A percentile compares a stretch with the other conserved stretches of the same genome.
Conservation (phyloP, 768 basidiomycete species). For the Termitomyces sp. region DNA sequence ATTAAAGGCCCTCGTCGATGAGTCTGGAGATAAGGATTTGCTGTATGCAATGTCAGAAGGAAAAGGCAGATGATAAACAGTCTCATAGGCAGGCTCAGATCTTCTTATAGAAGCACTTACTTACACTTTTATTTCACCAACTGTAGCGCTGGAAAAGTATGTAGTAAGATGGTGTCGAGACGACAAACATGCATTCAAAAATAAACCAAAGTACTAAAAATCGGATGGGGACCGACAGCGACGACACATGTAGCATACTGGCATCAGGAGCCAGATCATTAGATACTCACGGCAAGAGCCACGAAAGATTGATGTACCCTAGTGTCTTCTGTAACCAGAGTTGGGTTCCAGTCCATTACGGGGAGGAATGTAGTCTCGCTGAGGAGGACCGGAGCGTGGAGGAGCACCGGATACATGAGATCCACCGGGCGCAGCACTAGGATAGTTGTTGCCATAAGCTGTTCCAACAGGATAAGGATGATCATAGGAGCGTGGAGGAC, state of each 20-base stretch:
- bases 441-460: slow-evolving; percentile 45
- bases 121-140: background rate
- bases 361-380: slow-evolving; percentile 43
- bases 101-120: background rate
- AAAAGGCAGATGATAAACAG: background rate
- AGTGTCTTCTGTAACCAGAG: slow-evolving; percentile 34
- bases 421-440: slow-evolving; percentile 31
- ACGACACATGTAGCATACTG: slow-evolving; percentile 9
- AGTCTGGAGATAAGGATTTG: slow-evolving; percentile 47
- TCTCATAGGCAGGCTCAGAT: background rate
- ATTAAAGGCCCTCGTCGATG: slow-evolving; percentile 51
- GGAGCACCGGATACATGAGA: slow-evolving; percentile 28
- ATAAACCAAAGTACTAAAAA: slow-evolving; percentile 6
- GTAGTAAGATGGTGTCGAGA: background rate
- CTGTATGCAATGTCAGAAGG: slow-evolving; percentile 38
- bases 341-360: slow-evolving; percentile 35
- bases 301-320: slow-evolving; percentile 11
- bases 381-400: slow-evolving; percentile 15
- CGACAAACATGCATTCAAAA: slow-evolving; percentile 1
- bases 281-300: slow-evolving; percentile 7
- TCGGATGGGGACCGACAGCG: background rate
- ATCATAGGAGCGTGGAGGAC: slow-evolving; percentile 57
- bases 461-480: slow-evolving; percentile 34
- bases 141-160: background rate
- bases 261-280: slow-evolving; percentile 8